Evolutionary conservation across 495 filamentous ascomycete genomes (phyloP), one percentile per base, ranked within the genome.

Genomic region (Penicillium waksmanii): DNA sequence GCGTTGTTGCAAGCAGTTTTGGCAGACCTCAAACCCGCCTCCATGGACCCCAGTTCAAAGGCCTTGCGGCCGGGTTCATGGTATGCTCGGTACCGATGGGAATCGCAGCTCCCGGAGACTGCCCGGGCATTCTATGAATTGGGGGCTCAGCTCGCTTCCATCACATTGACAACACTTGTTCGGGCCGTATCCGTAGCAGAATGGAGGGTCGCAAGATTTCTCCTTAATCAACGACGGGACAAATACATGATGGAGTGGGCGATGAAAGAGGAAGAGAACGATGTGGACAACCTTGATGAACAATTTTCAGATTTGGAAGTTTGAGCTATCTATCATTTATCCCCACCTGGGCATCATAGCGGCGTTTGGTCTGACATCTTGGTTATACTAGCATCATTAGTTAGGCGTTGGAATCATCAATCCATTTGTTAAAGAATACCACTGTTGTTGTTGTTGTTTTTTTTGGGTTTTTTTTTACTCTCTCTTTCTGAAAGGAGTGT

Each of bases 51-150:
- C 19, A 56, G 70, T 19, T 53, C 68, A 58, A 57, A 68, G 36
- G 59, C 70, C 19, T 66, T 73, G 17, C 74, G 81, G 36, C 81
- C 84, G 7, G 86, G 86, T 46, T 78, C 78, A 18, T 71, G 74
- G 36, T 90, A 89, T 60, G 77, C 74, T 60, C 76, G 81, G 10
- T 90, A 86, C 73, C 76, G 83, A 43, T 78, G 64, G 21, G 76
- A 77, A 60, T 79, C 83, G 11, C 83, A 89, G 34, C 71, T 92
- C 42, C 74, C 82, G 5, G 76, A 81, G 12, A 61, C 69, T 0
- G 87, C 85, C 6, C 80, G 70, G 47, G 59, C 58, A 0, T 85
- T 92, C 51, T 86, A 85, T 60, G 71, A 81, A 53, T 68, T 79
- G 35, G 84, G 80, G 13, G 86, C 87, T 55, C 73, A 77, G 55